Base-by-base conservation (phyloP, 208 protist genomes). In the Leishmania guyanensis region DNA sequence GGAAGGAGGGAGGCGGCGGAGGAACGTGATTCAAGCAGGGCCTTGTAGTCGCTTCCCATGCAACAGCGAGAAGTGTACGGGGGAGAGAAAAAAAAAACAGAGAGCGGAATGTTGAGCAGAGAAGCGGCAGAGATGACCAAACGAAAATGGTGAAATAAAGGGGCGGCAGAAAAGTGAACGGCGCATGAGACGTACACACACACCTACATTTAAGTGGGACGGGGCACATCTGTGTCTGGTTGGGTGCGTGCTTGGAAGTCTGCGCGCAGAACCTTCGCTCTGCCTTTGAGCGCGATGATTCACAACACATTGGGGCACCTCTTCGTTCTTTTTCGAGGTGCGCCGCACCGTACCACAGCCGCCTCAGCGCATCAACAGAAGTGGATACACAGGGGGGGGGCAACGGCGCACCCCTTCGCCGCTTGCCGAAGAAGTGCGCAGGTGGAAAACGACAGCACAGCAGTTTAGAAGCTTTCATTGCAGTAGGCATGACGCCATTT, bases 111-210 rank as follows among this genome's bases (percentile, higher is more conserved):
- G 69, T 14, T 48, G 50, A 17, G 22, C 22, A 58, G 33, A 60
- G 62, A 71, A 60, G 14, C 46, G 17, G 12, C n/a, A 79, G 8
- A 79, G 12, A 69, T 71, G n/a, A 17, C 20, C 60, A 75, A 33
- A 72, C 22, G 50, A 48, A 51, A 69, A 3, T 51, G 60, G n/a
- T 33, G 53, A 76, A 71, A 76, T 14, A 78, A 48, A 79, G 76
- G 68, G 66, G 72, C 75, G 62, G 48, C 29, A 80, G 58, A 29
- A 58, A 76, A 82, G 66, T 16, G 16, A 71, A 36, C 26, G 66
- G n/a, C 60, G n/a, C 51, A 16, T 16, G 12, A 54, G 51, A 54
- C 51, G 51, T 16, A 0, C 51, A 54, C 60, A 36, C 60, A 10
- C 60, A 26, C 5, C 60, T 36, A 10, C 60, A 66, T 39, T 22